Evolutionary conservation across 2,329 filamentous ascomycete genomes (phyloP).

Genomic region (Trichoderma sp.): DNA sequence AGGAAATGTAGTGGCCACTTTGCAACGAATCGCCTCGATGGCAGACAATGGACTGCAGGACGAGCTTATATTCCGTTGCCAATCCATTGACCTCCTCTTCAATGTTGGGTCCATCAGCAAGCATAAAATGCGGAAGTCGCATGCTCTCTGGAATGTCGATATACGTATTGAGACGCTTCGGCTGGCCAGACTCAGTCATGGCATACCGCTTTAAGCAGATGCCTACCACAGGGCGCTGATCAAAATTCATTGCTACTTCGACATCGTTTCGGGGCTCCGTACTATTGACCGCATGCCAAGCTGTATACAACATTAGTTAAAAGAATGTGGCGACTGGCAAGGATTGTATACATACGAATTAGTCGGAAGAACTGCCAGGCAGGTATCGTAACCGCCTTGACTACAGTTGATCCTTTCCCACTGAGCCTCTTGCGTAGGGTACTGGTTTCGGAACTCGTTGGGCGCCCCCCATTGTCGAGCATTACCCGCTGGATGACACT

Average conservation of each 20-base stretch:
- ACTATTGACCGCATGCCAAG: conserved; percentile 74
- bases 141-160: conserved; percentile 85
- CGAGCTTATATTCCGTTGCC: conserved; percentile 88
- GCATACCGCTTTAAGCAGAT: conserved; percentile 89
- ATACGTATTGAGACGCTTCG: conserved; percentile 73
- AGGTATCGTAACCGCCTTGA: conserved; percentile 88
- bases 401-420: conserved; percentile 51
- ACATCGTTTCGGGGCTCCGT: conserved; percentile 63
- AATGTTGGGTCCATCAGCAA: conserved; percentile 69
- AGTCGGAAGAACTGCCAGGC: conserved; percentile 97
- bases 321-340: not conserved
- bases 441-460: conserved; percentile 45
- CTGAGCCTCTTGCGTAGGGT: conserved; percentile 47
- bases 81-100: conserved; percentile 61
- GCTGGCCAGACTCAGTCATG: conserved; percentile 68
- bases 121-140: conserved; percentile 86
- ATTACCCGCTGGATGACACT: conserved; percentile 65
- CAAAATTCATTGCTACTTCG: conserved; percentile 87
- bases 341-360: conserved; percentile 65
- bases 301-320: conserved; percentile 49
- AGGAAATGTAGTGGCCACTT: conserved; percentile 87
- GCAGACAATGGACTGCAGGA: conserved; percentile 88
- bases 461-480: conserved; percentile 52
- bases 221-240: conserved; percentile 80
- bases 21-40: conserved; percentile 84